These are phyloP conservation scores for Mycosphaerella arachidis DNA, from an alignment of 2,329 filamentous ascomycete species.

Conservation along the genomic window DNA sequence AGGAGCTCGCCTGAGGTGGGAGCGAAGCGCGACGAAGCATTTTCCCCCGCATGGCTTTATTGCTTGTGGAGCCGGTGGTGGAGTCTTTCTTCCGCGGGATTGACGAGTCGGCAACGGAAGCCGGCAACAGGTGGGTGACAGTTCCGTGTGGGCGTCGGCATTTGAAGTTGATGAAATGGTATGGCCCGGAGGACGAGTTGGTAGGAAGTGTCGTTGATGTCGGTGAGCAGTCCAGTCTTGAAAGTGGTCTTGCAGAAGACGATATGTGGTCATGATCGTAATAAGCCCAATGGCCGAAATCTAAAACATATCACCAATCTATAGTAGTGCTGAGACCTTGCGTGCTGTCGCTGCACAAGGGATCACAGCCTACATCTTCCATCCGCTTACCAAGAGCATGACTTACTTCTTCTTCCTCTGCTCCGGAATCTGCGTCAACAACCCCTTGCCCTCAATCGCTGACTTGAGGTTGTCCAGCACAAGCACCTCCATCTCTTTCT, in stretches of 20 bases:
- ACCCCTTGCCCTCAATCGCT: slow-evolving; percentile 52
- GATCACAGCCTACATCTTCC: neutral
- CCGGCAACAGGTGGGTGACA: neutral
- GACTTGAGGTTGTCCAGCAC: slow-evolving; percentile 55
- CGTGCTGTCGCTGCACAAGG: neutral
- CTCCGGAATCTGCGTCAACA: slow-evolving; percentile 59
- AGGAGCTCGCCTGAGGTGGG: neutral
- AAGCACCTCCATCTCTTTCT: slow-evolving; percentile 58
- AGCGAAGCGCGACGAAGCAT: neutral
- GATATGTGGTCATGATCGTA: too few species aligned
- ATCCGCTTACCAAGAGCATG: neutral
- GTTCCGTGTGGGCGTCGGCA: too few species aligned
- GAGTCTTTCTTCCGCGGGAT: neutral
- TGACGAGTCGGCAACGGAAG: neutral
- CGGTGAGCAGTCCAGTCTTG: too few species aligned
- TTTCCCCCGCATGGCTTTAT: neutral
- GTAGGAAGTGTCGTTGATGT: too few species aligned
- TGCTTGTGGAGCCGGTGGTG: neutral
- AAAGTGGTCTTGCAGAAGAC: too few species aligned
- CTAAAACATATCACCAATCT: too few species aligned
- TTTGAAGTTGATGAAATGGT: too few species aligned
- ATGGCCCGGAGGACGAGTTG: too few species aligned
- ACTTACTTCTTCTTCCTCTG: slow-evolving; percentile 49
- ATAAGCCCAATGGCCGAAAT: too few species aligned
- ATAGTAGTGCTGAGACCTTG: neutral